Base-by-base conservation (phyloP, 345 rosid genomes). In the Acer negundo region DNA sequence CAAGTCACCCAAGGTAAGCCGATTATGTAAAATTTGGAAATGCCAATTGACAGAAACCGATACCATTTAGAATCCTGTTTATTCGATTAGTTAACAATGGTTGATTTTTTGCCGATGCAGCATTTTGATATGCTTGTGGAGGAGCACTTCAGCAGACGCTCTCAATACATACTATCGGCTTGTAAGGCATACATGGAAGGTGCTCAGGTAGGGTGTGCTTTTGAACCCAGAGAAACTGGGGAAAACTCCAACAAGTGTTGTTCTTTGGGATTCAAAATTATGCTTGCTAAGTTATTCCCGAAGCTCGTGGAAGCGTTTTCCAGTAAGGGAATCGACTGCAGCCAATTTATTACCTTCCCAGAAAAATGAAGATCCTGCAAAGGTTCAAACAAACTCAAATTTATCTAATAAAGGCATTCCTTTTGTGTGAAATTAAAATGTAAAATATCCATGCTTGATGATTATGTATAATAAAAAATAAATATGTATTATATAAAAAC, bases 191-290 rank as follows among this genome's bases (percentile, higher is more conserved):
- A 92, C 64, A 86, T 94, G 91, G 89, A 86, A 84, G 98, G 91
- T 44, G 90, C 82, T 40, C 86, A 89, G 3, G 84, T 94, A 58
- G 95, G 92, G 78, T 83, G 53, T 75, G 84, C 88, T 77, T 77
- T 70, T 2, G 82, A 59, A 38, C 11, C 70, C 35, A 82, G 58
- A 13, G 80, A 55, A 12, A 77, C 70, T n/a, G 82, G 67, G 6
- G 91, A 78, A 79, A 81, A 77, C 67, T 79, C 82, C 44, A 80
- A 80, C 44, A 81, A 80, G 72, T 85, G 89, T 67, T 83, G 86
- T 77, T 92, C 98, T 19, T 84, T 87, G 1, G 99, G 99, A n/a
- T 94, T 96, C 93, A 92, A 92, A 87, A 89, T 96, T 84, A 96
- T 96, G 97, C 97, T 96, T 3, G 74, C 87, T 67, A 96, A 96